Evolutionary conservation across 768 basidiomycete genomes (phyloP).

Genomic region (Suillus discolor): DNA sequence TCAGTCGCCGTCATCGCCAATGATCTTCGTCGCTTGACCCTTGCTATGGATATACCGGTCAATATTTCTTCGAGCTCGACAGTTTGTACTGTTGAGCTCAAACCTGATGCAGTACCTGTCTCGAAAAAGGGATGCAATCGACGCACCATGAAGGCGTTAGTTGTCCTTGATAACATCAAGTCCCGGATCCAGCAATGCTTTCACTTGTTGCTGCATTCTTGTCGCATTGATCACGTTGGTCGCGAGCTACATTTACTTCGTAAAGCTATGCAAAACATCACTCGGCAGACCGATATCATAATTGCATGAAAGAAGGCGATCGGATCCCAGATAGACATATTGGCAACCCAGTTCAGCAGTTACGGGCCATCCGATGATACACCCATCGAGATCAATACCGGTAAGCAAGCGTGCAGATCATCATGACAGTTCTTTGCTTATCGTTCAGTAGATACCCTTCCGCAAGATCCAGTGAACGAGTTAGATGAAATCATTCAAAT

Average conservation of each 20-base stretch:
- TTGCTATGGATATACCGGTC: too few relatives aligned
- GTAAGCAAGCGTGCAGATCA: background rate
- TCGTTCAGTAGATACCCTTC: background rate
- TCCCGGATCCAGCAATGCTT: background rate
- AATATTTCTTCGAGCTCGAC: too few relatives aligned
- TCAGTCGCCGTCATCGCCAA: too few relatives aligned
- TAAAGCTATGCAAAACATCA: background rate
- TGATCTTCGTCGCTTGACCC: too few relatives aligned
- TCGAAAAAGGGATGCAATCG: background rate
- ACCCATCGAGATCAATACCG: background rate
- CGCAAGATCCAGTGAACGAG: background rate
- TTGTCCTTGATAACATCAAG: background rate
- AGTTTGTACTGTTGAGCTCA: too few relatives aligned
- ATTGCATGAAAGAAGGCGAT: constrained; percentile 1
- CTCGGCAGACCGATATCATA: background rate
- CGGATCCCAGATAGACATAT: background rate
- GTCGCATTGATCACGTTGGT: background rate
- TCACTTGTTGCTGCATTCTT: background rate
- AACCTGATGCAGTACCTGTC: too few relatives aligned
- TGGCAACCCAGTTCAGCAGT: background rate
- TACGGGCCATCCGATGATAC: too few relatives aligned
- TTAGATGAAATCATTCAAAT: background rate
- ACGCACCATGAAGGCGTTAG: background rate
- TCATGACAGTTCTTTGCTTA: background rate
- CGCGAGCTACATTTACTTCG: background rate